Conservation (phyloP, 2,329 filamentous ascomycete species). For the Bisporella sp. region DNA sequence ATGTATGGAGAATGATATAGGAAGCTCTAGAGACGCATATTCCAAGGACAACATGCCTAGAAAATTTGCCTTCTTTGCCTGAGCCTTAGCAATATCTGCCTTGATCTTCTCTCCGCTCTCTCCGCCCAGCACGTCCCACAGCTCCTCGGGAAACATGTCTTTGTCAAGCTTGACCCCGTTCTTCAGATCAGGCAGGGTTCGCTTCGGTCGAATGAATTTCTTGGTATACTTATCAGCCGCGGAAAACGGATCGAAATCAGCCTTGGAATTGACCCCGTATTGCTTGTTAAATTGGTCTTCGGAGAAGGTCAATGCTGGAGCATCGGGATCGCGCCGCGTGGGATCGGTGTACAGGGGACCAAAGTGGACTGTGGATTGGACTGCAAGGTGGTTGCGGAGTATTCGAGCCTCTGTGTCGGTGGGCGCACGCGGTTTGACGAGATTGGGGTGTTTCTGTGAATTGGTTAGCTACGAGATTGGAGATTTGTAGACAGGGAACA, state of each 20-base stretch:
- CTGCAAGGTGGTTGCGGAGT: constrained; percentile 40
- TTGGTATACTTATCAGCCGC: constrained; percentile 54
- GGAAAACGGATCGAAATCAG: constrained; percentile 52
- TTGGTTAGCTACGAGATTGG: neutral
- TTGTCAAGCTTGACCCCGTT: constrained; percentile 46
- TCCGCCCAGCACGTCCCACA: constrained; percentile 46
- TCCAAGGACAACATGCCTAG: no score
- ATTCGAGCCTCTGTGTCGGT: constrained; percentile 36
- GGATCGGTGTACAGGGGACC: constrained; percentile 46
- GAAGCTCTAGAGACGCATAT: no score
- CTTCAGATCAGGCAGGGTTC: constrained; percentile 46
- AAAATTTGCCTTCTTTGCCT: constrained; percentile 22
- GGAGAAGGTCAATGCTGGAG: constrained; percentile 34
- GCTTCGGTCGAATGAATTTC: constrained; percentile 48
- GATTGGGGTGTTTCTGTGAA: constrained; percentile 23
- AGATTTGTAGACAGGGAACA: constrained; percentile 9
- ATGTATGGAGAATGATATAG: no score
- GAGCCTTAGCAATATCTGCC: constrained; percentile 18
- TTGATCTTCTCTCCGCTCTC: constrained; percentile 18
- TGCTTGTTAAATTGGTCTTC: constrained; percentile 30
- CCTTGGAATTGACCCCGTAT: constrained; percentile 25
- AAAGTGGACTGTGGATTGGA: constrained; percentile 49
- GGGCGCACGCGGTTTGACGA: constrained; percentile 33
- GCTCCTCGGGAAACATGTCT: constrained; percentile 50
- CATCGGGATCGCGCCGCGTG: constrained; percentile 27